Conservation (phyloP, 441 rosid species). For the Adansonia madagascariensis region DNA sequence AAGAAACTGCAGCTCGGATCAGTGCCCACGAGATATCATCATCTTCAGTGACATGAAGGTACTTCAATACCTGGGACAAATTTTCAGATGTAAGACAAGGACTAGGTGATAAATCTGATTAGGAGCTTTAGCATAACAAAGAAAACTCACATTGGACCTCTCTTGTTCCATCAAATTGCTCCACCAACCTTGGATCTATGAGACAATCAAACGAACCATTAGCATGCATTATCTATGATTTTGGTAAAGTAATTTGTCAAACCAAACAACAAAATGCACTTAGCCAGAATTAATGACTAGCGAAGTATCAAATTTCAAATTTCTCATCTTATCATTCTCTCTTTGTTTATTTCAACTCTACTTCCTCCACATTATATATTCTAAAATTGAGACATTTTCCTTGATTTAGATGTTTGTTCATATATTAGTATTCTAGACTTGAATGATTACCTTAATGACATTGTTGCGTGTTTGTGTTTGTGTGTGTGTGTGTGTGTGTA, state of each 20-base stretch:
- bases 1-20: constrained; percentile 66
- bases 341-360: background rate
- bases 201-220: constrained; percentile 25
- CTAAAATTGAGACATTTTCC: background rate
- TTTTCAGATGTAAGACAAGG: constrained; percentile 16
- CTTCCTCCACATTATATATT: constrained; percentile 11
- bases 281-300: background rate
- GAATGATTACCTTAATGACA: background rate
- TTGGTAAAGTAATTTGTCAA: background rate
- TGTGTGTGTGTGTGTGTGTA: background rate
- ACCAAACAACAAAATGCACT: constrained; percentile 9
- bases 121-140: background rate
- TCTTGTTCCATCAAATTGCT: constrained; percentile 59
- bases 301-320: background rate
- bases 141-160: constrained; percentile 66
- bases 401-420: background rate
- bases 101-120: background rate
- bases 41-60: constrained; percentile 60
- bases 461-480: background rate
- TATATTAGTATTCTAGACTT: background rate
- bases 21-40: constrained; percentile 68
- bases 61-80: constrained; percentile 59
- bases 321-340: background rate
- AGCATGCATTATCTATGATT: constrained; percentile 20
- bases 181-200: constrained; percentile 91